Conservation (phyloP, 441 rosid species). For the Gossypium davidsonii region DNA sequence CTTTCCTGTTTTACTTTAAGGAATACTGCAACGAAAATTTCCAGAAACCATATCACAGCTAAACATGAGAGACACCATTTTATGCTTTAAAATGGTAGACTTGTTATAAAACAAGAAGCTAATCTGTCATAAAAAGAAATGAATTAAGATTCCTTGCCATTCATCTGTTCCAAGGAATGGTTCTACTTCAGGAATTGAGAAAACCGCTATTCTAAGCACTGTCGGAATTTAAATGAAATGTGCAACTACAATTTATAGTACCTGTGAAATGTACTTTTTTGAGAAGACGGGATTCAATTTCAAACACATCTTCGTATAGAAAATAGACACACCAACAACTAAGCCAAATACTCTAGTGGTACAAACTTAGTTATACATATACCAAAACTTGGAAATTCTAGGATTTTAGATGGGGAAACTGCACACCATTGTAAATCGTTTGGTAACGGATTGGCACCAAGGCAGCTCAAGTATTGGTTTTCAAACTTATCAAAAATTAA, state of each 20-base stretch:
- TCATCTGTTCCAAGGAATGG: background rate
- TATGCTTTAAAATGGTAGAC: slow-evolving; percentile 27
- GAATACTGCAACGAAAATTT: slow-evolving; percentile 19
- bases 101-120: background rate
- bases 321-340: background rate
- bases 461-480: background rate
- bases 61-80: slow-evolving; percentile 32
- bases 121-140: background rate
- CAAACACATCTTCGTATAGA: background rate
- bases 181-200: background rate
- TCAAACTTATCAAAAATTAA: background rate
- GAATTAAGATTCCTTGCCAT: background rate
- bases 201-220: background rate
- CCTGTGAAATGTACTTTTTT: background rate
- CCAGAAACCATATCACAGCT: slow-evolving; percentile 45
- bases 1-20: too few relatives aligned
- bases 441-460: background rate
- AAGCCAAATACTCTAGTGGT: background rate
- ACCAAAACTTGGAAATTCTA: background rate
- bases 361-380: background rate
- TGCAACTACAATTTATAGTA: background rate
- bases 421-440: background rate
- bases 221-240: background rate
- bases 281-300: background rate
- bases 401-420: background rate